A percentile compares a stretch with the other conserved stretches of the same genome.
These are phyloP conservation scores for Torrubiella hemipterigena DNA, from an alignment of 2,329 filamentous ascomycete species.

Conservation along the genomic window DNA sequence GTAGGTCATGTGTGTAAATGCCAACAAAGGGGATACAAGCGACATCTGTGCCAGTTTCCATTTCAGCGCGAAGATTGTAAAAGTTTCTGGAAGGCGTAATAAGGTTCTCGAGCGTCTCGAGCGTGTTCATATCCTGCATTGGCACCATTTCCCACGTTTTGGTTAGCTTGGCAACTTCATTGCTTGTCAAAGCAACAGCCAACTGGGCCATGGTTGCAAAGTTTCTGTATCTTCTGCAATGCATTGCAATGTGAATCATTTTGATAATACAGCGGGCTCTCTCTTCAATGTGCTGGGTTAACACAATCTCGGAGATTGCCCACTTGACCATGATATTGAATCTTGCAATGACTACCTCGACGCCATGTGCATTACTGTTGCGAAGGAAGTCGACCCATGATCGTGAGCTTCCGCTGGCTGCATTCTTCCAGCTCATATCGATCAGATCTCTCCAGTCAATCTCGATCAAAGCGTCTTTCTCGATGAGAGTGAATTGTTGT, in stretches of 20 bases:
- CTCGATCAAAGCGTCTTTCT: slow-evolving; percentile 76
- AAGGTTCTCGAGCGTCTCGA: slow-evolving; percentile 57
- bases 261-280: slow-evolving; percentile 68
- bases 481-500: slow-evolving; percentile 74
- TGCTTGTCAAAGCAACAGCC: slow-evolving; percentile 62
- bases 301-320: slow-evolving; percentile 67
- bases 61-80: slow-evolving; percentile 62
- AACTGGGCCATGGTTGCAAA: slow-evolving; percentile 78
- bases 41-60: slow-evolving; percentile 56
- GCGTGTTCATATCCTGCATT: slow-evolving; percentile 48
- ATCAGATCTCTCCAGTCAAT: slow-evolving; percentile 84
- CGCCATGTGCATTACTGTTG: slow-evolving; percentile 58
- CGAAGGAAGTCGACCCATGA: slow-evolving; percentile 77
- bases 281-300: slow-evolving; percentile 61
- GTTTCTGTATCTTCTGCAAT: slow-evolving; percentile 66
- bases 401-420: slow-evolving; percentile 48
- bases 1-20: slow-evolving; percentile 71
- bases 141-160: slow-evolving; percentile 64
- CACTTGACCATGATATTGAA: slow-evolving; percentile 87
- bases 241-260: slow-evolving; percentile 67
- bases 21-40: slow-evolving; percentile 79
- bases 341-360: slow-evolving; percentile 73
- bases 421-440: slow-evolving; percentile 70
- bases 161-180: slow-evolving; percentile 55
- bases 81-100: slow-evolving; percentile 73